Percentiles rank a stretch among this genome's conserved stretches.
phyloP scores from a whole-genome alignment of 2,329 filamentous ascomycete species.

The Monosporascus sp. region DNA sequence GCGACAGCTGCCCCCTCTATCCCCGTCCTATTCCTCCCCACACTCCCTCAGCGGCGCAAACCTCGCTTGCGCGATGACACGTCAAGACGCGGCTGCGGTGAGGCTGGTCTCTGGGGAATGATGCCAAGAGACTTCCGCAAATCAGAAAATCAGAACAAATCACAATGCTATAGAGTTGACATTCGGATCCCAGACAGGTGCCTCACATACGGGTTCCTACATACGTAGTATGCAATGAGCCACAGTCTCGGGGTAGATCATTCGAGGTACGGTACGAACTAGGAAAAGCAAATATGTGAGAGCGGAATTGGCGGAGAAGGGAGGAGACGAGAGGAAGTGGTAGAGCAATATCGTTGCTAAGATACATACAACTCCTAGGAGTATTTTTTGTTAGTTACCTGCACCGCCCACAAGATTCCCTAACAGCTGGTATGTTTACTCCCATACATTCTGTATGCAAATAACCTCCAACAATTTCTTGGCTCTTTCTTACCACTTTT shows the following conservation, averaged over 20 bases:
- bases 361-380: too few relatives aligned
- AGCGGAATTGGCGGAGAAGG: background rate
- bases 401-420: too few relatives aligned
- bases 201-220: background rate
- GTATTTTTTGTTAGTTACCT: too few relatives aligned
- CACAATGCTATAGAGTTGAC: background rate
- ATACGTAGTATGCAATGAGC: background rate
- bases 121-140: background rate
- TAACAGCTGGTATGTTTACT: too few relatives aligned
- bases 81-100: background rate
- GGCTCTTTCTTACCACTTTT: too few relatives aligned
- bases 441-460: too few relatives aligned
- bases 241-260: background rate
- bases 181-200: too few relatives aligned
- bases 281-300: background rate
- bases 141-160: background rate
- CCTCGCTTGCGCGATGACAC: background rate
- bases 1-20: background rate
- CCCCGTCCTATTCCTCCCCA: background rate
- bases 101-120: background rate
- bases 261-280: background rate
- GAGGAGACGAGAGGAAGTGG: background rate
- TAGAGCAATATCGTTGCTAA: background rate
- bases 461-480: too few relatives aligned
- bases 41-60: background rate